A percentile compares a stretch with the other conserved stretches of the same genome.
Conservation (phyloP, 2,329 filamentous ascomycete genomes). For the Pseudogymnoascus sp. region DNA sequence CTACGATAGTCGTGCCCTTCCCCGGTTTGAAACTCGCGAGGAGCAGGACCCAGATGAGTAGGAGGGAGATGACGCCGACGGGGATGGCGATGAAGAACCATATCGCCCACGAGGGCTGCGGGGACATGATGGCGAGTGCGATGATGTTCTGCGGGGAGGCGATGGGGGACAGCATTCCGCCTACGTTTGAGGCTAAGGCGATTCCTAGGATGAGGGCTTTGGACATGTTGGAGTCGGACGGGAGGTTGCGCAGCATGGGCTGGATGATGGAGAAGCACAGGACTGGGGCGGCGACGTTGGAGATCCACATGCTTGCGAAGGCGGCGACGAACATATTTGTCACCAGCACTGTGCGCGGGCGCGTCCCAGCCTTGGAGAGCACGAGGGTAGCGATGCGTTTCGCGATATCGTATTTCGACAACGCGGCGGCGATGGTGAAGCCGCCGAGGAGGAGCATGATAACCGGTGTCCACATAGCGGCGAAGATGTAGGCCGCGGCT, state of each 20-base stretch:
- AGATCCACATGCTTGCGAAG: slow-evolving; percentile 98
- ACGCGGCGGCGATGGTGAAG: slow-evolving; percentile 88
- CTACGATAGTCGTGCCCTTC: slow-evolving; percentile 79
- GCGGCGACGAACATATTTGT: slow-evolving; percentile 98
- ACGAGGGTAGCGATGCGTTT: slow-evolving; percentile 96
- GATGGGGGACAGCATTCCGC: slow-evolving; percentile 92
- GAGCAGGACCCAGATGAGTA: slow-evolving; percentile 83
- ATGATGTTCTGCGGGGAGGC: slow-evolving; percentile 97
- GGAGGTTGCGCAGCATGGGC: slow-evolving; percentile 89
- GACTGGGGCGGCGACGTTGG: slow-evolving; percentile 94
- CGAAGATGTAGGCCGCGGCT: slow-evolving; percentile 78
- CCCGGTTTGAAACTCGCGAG: slow-evolving; percentile 80
- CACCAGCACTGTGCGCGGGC: slow-evolving; percentile 80
- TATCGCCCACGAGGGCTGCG: slow-evolving; percentile 82
- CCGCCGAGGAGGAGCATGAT: slow-evolving; percentile 97
- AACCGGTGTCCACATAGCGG: slow-evolving; percentile 98
- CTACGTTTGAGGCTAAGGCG: slow-evolving; percentile 89
- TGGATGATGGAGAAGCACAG: slow-evolving; percentile 97
- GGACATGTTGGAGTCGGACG: slow-evolving; percentile 84
- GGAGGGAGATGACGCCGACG: slow-evolving; percentile 80
- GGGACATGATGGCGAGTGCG: slow-evolving; percentile 90
- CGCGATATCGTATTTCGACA: slow-evolving; percentile 96
- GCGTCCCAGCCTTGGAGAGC: slow-evolving; percentile 90
- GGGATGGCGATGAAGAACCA: slow-evolving; percentile 98
- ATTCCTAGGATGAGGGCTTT: slow-evolving; percentile 95